A percentile compares a stretch with the other conserved stretches of the same genome.
These are phyloP conservation scores for Scheffersomyces segobiensis DNA, from an alignment of 1,139 yeast genomes.

Conservation along the genomic window DNA sequence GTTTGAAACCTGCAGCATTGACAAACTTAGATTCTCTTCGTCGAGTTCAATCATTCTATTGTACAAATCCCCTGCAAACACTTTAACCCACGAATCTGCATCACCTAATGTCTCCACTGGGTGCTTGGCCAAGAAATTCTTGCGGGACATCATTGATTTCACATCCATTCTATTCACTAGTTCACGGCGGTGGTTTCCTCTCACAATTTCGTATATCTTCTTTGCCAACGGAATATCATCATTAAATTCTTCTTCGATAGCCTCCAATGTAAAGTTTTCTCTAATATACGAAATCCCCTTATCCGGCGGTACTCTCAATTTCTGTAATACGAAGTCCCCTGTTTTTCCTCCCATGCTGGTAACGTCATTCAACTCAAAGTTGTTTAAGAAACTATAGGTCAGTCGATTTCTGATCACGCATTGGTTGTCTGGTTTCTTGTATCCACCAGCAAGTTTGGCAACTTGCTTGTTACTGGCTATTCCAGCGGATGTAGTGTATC, in stretches of 20 bases:
- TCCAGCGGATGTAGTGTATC: conserved; percentile 92
- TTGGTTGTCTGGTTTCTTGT: conserved; percentile 82
- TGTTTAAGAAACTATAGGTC: conserved; percentile 52
- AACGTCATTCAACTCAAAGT: conserved; percentile 69
- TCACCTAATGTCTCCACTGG: conserved; percentile 58
- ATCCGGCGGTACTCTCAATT: conserved; percentile 45
- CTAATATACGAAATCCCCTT: conserved; percentile 45
- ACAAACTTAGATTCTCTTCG: conserved; percentile 56
- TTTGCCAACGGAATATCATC: conserved; percentile 48
- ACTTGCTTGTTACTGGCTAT: conserved; percentile 71
- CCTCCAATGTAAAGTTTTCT: conserved; percentile 39
- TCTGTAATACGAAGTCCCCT: conserved; percentile 60
- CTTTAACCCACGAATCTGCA: conserved; percentile 76
- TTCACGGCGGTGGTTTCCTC: conserved; percentile 60
- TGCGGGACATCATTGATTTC: conserved; percentile 87
- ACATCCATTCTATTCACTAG: conserved; percentile 60
- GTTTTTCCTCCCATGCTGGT: conserved; percentile 91
- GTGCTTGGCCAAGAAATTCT: conserved; percentile 61
- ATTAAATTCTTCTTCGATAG: conserved; percentile 30
- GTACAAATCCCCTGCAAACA: conserved; percentile 77
- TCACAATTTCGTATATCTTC: conserved; percentile 56
- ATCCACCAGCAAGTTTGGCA: conserved; percentile 90
- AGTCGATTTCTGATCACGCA: conserved; percentile 61
- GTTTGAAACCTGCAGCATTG: conserved; percentile 23
- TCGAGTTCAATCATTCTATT: conserved; percentile 73